phyloP scores from a whole-genome alignment of 257 asterid genomes.

The Echium plantagineum region DNA sequence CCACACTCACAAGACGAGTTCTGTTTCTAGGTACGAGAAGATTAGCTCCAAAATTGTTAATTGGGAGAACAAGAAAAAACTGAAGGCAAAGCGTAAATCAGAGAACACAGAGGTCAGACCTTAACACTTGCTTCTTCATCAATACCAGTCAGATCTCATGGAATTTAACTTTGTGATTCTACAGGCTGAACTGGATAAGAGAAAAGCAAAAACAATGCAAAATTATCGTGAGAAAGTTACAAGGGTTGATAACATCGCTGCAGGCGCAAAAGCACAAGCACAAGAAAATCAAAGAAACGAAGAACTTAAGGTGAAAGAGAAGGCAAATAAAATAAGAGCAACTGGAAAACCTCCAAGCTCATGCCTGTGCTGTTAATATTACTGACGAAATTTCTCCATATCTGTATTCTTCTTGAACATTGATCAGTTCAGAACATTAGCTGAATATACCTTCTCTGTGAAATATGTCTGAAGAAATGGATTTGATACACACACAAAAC shows the following conservation, averaged over 20 bases:
- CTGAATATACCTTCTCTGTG: background rate
- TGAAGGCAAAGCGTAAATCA: conserved; percentile 32
- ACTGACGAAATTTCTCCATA: background rate
- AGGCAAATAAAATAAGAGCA: conserved; percentile 54
- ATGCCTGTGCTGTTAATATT: conserved; percentile 48
- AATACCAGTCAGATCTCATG: conserved; percentile 3
- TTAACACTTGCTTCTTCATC: background rate
- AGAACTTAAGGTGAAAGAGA: conserved; percentile 56
- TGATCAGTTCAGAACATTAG: background rate
- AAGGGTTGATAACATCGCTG: conserved; percentile 38
- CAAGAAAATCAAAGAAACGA: conserved; percentile 43
- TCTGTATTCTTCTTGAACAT: background rate
- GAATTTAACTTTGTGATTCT: conserved; percentile 1
- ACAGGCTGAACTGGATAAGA: conserved; percentile 67
- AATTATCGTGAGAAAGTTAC: conserved; percentile 26
- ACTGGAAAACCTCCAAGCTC: conserved; percentile 68
- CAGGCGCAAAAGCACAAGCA: conserved; percentile 50
- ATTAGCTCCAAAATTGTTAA: conserved; percentile 27
- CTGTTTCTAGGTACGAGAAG: conserved; percentile 52
- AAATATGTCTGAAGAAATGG: background rate
- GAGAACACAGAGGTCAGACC: conserved; percentile 48
- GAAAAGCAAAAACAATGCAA: conserved; percentile 32
- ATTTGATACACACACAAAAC: background rate
- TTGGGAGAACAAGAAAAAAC: conserved; percentile 62
- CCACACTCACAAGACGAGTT: conserved; percentile 3